Evolutionary conservation across 805 yeast genomes (phyloP), one percentile per base, ranked within the genome.

Genomic region (Starmerella potacharoeniae): DNA sequence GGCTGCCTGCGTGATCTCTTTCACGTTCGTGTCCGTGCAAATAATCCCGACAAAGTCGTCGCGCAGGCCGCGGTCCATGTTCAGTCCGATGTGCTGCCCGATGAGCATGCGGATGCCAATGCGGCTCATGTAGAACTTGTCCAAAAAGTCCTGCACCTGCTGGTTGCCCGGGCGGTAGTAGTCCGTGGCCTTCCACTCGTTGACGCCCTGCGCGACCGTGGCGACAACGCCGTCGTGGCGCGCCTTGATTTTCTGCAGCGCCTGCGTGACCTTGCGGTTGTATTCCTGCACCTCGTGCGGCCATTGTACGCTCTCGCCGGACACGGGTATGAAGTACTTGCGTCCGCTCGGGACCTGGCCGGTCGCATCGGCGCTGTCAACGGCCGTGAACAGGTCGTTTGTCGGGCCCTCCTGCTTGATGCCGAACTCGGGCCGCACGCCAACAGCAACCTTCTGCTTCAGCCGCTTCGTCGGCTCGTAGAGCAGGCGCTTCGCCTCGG

Each of bases 221-320:
- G 95, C 83, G 16, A 89, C 96, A 0, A 95, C 90, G 8, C 95
- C 95, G 68, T 89, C 96, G 68, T 88, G 96, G 36, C 96, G 74
- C 60, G 77, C 79, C 66, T 88, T 89, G 69, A 88, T 88, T 58
- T 76, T 79, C 51, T 79, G 77, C 57, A 88, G 73, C 0, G 85
- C 73, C 42, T 82, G 82, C 45, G 82, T 79, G 10, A 87, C 91
- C 13, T 67, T 60, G 63, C 77, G 77, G 68, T 85, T 89, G 70
- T 83, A 89, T 57, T 78, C 79, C 61, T 78, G 77, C 36, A 85
- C 85, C 62, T 84, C 93, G 46, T 78, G 74, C 14, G 95, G 89
- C 82, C 90, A 85, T 13, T 75, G 72, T 62, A 77, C 77, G 43
- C 72, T 69, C 11, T 83, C 81, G 33, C 45, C 54, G 3, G 49